These are phyloP conservation scores for Kandelia obovata DNA, from an alignment of 345 rosid species.

Conservation along the genomic window DNA sequence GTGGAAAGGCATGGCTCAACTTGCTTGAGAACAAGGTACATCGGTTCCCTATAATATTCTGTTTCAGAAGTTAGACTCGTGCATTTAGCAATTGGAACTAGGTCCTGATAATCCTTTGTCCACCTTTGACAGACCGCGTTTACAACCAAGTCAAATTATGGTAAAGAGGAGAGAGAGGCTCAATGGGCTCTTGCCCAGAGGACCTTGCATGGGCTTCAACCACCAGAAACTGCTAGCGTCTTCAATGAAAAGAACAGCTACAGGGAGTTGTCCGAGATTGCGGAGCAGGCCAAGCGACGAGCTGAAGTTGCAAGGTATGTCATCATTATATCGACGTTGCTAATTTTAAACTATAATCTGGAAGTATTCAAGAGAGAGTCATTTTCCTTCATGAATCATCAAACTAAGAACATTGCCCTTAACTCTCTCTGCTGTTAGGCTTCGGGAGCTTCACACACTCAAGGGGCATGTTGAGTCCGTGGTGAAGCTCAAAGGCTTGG, in stretches of 20 bases:
- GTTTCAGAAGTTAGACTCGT: background rate
- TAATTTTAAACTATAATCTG: too few species aligned
- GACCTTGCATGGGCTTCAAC: slow-evolving; percentile 77
- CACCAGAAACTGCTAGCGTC: slow-evolving; percentile 41
- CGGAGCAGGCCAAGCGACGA: slow-evolving; percentile 84
- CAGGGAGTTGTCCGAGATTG: slow-evolving; percentile 73
- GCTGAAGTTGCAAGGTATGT: slow-evolving; percentile 82
- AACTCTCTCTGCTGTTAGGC: slow-evolving; percentile 33
- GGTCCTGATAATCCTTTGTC: background rate
- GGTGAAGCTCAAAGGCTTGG: slow-evolving; percentile 80
- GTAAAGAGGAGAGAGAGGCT: slow-evolving; percentile 83
- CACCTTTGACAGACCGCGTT: slow-evolving; percentile 61
- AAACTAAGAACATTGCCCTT: background rate
- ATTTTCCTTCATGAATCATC: background rate
- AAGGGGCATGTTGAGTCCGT: slow-evolving; percentile 91
- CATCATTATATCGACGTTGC: too few species aligned
- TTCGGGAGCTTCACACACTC: slow-evolving; percentile 75
- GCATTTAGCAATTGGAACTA: background rate
- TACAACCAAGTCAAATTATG: slow-evolving; percentile 84
- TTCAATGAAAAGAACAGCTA: slow-evolving; percentile 58
- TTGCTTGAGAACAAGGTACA: slow-evolving; percentile 71
- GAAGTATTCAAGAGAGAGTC: background rate
- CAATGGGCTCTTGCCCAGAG: slow-evolving; percentile 90
- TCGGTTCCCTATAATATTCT: background rate
- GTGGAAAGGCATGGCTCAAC: slow-evolving; percentile 80